Percentiles rank a stretch among this genome's conserved stretches.
These are phyloP conservation scores for Xylariomycetidae sp. DNA, from an alignment of 2,329 filamentous ascomycete genomes.

Conservation along the genomic window DNA sequence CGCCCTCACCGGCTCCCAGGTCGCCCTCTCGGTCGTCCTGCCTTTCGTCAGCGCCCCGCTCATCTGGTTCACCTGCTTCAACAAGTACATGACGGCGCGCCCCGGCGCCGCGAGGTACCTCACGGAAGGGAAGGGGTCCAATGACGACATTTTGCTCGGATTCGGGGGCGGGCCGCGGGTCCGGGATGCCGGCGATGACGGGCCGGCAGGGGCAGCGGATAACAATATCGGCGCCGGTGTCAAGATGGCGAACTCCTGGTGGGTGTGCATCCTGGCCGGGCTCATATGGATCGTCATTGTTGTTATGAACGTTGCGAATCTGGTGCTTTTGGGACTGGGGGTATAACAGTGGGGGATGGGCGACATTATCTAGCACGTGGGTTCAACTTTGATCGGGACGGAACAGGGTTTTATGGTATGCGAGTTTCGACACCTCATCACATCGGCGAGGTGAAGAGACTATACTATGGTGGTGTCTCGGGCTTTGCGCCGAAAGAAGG, in stretches of 20 bases:
- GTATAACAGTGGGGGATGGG: slow-evolving; percentile 7
- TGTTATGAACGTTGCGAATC: slow-evolving; percentile 60
- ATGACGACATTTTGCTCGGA: slow-evolving; percentile 12
- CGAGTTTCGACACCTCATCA: too few species aligned
- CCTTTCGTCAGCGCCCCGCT: slow-evolving; percentile 80
- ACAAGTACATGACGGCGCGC: slow-evolving; percentile 72
- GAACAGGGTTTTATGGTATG: not conserved
- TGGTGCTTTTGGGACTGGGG: slow-evolving; percentile 25
- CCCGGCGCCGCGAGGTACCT: slow-evolving; percentile 36
- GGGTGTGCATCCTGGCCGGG: slow-evolving; percentile 49
- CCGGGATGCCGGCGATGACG: too few species aligned
- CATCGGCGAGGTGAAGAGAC: too few species aligned
- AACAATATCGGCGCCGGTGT: slow-evolving; percentile 20
- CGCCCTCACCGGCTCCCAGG: slow-evolving; percentile 72
- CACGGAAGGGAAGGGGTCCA: slow-evolving; percentile 22
- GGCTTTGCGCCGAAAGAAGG: too few species aligned
- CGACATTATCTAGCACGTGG: too few species aligned
- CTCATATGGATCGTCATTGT: slow-evolving; percentile 71
- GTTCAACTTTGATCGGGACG: too few species aligned
- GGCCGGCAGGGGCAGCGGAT: too few species aligned
- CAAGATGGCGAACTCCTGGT: slow-evolving; percentile 71
- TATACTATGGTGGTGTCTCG: too few species aligned
- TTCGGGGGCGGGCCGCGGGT: not conserved
- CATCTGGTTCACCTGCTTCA: slow-evolving; percentile 78
- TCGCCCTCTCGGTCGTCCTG: slow-evolving; percentile 71